phyloP scores from a whole-genome alignment of 495 filamentous ascomycete species.

The Penicillium pancosmium region DNA sequence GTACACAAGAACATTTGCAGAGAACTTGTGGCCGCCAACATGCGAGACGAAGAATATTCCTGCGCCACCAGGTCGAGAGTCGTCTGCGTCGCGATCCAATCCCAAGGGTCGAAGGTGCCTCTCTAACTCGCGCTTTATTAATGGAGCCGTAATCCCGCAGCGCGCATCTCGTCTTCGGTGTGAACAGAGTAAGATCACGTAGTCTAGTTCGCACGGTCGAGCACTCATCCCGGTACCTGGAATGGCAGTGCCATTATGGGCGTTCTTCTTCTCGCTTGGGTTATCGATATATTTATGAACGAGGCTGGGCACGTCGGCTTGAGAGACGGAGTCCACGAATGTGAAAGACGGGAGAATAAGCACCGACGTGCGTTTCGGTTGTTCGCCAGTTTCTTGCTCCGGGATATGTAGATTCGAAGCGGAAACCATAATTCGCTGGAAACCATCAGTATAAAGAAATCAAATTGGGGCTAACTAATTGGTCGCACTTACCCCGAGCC shows the following conservation, averaged over 20 bases:
- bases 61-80: conserved; percentile 82
- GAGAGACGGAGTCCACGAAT: conserved; percentile 77
- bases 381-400: conserved; percentile 46
- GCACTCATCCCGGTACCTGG: conserved; percentile 39
- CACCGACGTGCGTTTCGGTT: conserved; percentile 63
- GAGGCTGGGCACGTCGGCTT: conserved; percentile 65
- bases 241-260: conserved; percentile 42
- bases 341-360: conserved; percentile 88
- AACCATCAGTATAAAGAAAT: not conserved
- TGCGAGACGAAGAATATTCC: conserved; percentile 95
- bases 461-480: not conserved
- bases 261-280: conserved; percentile 61
- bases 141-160: conserved; percentile 87
- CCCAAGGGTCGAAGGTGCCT: conserved; percentile 83
- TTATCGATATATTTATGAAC: conserved; percentile 68
- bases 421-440: conserved; percentile 81
- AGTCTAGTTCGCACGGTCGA: conserved; percentile 74
- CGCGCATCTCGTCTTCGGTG: conserved; percentile 90
- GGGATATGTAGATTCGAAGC: conserved; percentile 83
- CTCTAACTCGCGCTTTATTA: conserved; percentile 84
- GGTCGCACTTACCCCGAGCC: conserved; percentile 66
- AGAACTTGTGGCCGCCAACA: conserved; percentile 93
- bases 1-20: conserved; percentile 90
- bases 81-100: conserved; percentile 82
- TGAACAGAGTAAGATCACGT: conserved; percentile 90